These are phyloP conservation scores for Penicillium coprophilum DNA, from an alignment of 495 filamentous ascomycete genomes.

Conservation along the genomic window DNA sequence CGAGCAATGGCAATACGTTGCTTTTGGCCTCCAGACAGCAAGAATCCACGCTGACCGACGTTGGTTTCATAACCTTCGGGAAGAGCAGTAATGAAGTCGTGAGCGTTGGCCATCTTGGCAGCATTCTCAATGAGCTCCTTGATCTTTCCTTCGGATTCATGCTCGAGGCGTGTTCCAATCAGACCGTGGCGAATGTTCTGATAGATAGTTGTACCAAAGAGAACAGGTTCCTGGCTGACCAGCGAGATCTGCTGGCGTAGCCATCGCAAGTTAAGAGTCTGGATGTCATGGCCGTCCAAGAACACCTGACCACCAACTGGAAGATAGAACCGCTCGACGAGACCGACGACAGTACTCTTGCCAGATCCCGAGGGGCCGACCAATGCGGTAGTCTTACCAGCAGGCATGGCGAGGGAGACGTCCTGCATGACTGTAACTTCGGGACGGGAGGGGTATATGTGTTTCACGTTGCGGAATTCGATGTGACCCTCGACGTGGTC, in stretches of 20 bases:
- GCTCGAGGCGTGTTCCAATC: conserved; percentile 77
- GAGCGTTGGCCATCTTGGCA: conserved; percentile 87
- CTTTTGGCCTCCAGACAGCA: conserved; percentile 93
- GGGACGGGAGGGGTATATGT: conserved; percentile 90
- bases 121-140: conserved; percentile 72
- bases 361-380: conserved; percentile 86
- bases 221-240: conserved; percentile 72
- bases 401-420: conserved; percentile 73
- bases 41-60: conserved; percentile 90
- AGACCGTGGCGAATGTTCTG: conserved; percentile 85
- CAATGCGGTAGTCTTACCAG: conserved; percentile 84
- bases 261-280: conserved; percentile 83
- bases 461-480: conserved; percentile 79
- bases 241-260: conserved; percentile 86
- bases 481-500: conserved; percentile 73
- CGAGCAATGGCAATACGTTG: conserved; percentile 89
- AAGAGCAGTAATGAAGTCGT: conserved; percentile 81
- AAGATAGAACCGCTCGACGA: conserved; percentile 91
- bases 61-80: conserved; percentile 92
- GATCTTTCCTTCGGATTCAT: conserved; percentile 62
- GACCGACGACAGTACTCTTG: conserved; percentile 88
- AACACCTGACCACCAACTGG: conserved; percentile 77
- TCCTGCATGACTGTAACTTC: conserved; percentile 85
- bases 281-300: conserved; percentile 82
- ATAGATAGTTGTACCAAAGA: conserved; percentile 82